Base-by-base conservation (phyloP, 169 alveolate genomes). In the Plasmodium gonderi region DNA sequence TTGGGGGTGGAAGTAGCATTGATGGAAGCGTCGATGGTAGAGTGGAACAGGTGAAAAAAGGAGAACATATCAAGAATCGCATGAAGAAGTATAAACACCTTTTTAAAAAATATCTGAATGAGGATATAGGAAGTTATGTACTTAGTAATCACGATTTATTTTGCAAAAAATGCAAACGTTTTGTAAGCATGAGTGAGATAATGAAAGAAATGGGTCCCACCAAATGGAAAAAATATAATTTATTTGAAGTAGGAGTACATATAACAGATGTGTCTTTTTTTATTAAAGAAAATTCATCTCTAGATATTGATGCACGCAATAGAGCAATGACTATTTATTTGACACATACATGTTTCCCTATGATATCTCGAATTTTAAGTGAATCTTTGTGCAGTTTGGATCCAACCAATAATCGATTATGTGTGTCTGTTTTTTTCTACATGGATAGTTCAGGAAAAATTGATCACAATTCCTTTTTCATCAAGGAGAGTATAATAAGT, bases 181-280 rank as follows among this genome's bases (percentile, higher is more conserved):
- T 42, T 31, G 68, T 87, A 54, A 69, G 31, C n/a, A 17, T 94
- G 91, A 54, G 68, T 64, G 93, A 87, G 29, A 87, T 87, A 42
- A 76, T 76, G 45, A 75, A 60, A 2, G 74, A 33, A n/a, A 77
- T 87, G 89, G 36, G 45, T 12, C 40, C 38, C 7, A 83, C 65
- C 2, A 42, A 76, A 38, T 74, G 89, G 87, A 64, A 54, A 26
- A 87, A 75, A 64, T 87, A 87, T 45, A 87, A 87, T 49, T 74
- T 87, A 80, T 97, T 92, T 89, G 97, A 96, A 93, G 95, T 98
- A 1, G 99, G 99, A 38, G 99, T 98, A 26, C 99, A 98, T 91
- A 98, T 98, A 29, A 99, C 99, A 0, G 99, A 98, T 95, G 99
- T 98, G 0, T 95, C 99, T 20, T 98, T 97, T 93, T 98, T 98